Evolutionary conservation across 305 asterid species (phyloP).

Genomic region (Nicotiana rustica): DNA sequence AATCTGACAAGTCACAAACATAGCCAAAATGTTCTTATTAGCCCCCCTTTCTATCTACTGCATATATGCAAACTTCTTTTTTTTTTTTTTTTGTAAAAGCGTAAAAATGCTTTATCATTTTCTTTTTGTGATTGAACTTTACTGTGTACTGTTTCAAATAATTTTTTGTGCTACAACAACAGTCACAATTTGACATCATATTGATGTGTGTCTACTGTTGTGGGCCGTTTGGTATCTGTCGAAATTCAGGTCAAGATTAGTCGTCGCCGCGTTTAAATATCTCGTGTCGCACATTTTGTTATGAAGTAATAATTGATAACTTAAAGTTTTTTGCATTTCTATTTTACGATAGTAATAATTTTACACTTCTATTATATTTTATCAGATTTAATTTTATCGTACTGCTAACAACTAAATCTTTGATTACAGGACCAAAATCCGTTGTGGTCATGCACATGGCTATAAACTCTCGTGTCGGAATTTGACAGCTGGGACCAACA

Average conservation of each 20-base stretch:
- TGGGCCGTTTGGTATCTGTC: background rate
- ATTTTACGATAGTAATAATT: background rate
- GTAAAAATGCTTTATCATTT: background rate
- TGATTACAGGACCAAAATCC: background rate
- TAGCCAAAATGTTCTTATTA: background rate
- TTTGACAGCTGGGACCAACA: background rate
- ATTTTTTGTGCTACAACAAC: background rate
- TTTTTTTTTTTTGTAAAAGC: background rate
- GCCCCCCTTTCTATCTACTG: background rate
- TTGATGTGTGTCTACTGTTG: background rate
- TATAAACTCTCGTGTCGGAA: constrained; percentile 21
- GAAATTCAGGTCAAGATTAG: background rate
- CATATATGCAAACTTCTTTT: background rate
- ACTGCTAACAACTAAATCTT: background rate
- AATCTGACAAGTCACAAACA: background rate
- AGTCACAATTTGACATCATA: background rate
- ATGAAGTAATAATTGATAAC: background rate
- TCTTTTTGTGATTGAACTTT: background rate
- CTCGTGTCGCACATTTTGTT: background rate
- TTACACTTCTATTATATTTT: too few species aligned
- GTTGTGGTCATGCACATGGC: constrained; percentile 27
- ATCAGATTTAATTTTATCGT: background rate
- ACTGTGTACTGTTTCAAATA: background rate
- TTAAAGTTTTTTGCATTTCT: background rate
- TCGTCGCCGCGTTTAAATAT: background rate